Percentiles rank a stretch among this genome's conserved stretches.
Evolutionary conservation across 306 rosid genomes (phyloP).

Genomic region (Gynostemma pentaphyllum): DNA sequence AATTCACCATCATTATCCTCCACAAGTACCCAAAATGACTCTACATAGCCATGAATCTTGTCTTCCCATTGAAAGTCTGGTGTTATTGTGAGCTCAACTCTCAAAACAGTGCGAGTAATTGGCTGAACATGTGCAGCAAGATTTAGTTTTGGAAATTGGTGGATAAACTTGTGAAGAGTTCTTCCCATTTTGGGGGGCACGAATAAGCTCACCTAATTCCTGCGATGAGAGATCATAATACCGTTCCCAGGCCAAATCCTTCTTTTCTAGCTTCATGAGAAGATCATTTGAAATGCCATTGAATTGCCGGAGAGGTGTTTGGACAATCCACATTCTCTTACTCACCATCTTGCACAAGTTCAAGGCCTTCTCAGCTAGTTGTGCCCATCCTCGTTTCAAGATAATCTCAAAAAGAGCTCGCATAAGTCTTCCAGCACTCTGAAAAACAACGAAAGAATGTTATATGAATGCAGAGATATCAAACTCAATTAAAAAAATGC

Average conservation of each 20-base stretch:
- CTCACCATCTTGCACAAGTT: conserved; percentile 86
- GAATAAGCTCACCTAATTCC: conserved; percentile 85
- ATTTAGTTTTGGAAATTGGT: conserved; percentile 84
- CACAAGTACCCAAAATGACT: conserved; percentile 91
- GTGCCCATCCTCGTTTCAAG: conserved; percentile 92
- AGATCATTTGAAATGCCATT: conserved; percentile 59
- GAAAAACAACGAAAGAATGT: not conserved
- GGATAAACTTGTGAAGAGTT: conserved; percentile 71
- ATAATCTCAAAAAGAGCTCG: conserved; percentile 96
- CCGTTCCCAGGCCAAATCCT: conserved; percentile 93
- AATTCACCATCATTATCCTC: conserved; percentile 89
- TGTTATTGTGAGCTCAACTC: conserved; percentile 83
- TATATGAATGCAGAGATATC: not conserved
- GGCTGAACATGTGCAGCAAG: conserved; percentile 98
- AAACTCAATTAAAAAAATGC: not conserved
- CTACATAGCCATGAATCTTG: conserved; percentile 84
- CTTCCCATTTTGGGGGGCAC: conserved; percentile 78
- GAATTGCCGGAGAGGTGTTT: conserved; percentile 87
- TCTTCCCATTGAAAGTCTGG: conserved; percentile 98
- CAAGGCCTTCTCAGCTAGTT: conserved; percentile 82
- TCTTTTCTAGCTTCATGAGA: conserved; percentile 77
- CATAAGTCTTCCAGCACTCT: conserved; percentile 97
- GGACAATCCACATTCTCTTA: conserved; percentile 93
- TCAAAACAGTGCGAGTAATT: conserved; percentile 76
- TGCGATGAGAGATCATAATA: conserved; percentile 88